phyloP scores from a whole-genome alignment of 2,329 filamentous ascomycete species.

The Diaporthe destruens region DNA sequence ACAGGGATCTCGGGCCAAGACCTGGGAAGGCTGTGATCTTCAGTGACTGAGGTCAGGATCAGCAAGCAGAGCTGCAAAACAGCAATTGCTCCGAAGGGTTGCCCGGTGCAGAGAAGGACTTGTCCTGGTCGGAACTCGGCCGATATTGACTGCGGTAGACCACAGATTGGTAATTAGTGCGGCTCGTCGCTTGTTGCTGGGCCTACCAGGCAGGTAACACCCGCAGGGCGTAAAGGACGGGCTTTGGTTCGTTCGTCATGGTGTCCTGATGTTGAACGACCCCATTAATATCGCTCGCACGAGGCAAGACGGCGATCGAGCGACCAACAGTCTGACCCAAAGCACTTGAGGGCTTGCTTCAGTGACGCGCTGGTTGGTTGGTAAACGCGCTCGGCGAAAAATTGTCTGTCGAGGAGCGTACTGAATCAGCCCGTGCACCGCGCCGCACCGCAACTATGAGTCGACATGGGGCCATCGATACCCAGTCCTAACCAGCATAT shows the following conservation, averaged over 20 bases:
- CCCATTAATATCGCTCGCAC: background rate
- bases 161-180: conserved; percentile 32
- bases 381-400: conserved; percentile 26
- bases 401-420: background rate
- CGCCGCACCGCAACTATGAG: conserved; percentile 15
- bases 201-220: conserved; percentile 1
- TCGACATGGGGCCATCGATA: conserved; percentile 14
- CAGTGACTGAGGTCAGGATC: conserved; percentile 23
- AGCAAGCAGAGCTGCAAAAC: conserved; percentile 28
- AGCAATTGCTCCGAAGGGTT: conserved; percentile 27
- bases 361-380: conserved; percentile 24
- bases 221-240: conserved; percentile 3
- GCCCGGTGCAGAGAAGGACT: conserved; percentile 6
- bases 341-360: too few species aligned
- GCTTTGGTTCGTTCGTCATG: conserved; percentile 4
- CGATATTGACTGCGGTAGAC: conserved; percentile 22
- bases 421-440: conserved; percentile 31
- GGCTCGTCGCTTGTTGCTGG: conserved; percentile 16
- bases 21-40: conserved; percentile 20
- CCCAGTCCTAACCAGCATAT: background rate
- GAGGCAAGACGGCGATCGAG: background rate
- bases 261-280: background rate
- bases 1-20: conserved; percentile 4
- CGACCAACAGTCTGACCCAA: conserved; percentile 2
- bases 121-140: conserved; percentile 34